phyloP scores from a whole-genome alignment of 1,139 yeast genomes.

The Zygosaccharomyces pseudobailii region DNA sequence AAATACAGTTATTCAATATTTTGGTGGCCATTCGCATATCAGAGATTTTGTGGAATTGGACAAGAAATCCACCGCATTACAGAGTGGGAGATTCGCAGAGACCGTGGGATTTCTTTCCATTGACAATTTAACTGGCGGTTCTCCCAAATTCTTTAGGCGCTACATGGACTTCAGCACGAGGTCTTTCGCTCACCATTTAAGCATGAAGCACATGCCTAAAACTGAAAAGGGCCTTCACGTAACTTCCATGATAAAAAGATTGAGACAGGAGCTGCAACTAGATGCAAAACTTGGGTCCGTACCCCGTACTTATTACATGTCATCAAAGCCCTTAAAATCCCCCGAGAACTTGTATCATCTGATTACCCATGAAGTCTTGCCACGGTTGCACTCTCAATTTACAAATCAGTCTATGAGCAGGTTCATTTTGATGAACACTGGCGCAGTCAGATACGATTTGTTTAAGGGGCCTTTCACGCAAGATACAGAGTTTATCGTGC shows the following conservation, averaged over 20 bases:
- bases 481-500: slow-evolving; percentile 76
- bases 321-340: slow-evolving; percentile 63
- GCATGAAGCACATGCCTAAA: slow-evolving; percentile 10
- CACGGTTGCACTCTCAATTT: slow-evolving; percentile 42
- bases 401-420: slow-evolving; percentile 40
- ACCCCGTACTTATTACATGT: slow-evolving; percentile 59
- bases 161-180: slow-evolving; percentile 77
- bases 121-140: slow-evolving; percentile 31
- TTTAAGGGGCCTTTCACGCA: slow-evolving; percentile 80
- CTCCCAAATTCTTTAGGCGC: slow-evolving; percentile 45
- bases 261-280: slow-evolving; percentile 50
- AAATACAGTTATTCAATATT: slow-evolving; percentile 64
- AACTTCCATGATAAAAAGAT: slow-evolving; percentile 41
- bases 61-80: slow-evolving; percentile 63
- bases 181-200: slow-evolving; percentile 64
- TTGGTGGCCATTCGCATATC: slow-evolving; percentile 94
- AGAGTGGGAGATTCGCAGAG: slow-evolving; percentile 90
- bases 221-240: slow-evolving; percentile 44
- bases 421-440: slow-evolving; percentile 72
- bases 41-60: slow-evolving; percentile 78
- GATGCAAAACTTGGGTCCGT: slow-evolving; percentile 61
- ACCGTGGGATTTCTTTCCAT: slow-evolving; percentile 84
- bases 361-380: slow-evolving; percentile 54
- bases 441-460: slow-evolving; percentile 83
- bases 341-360: slow-evolving; percentile 56